A percentile compares a stretch with the other conserved stretches of the same genome.
phyloP scores from a whole-genome alignment of 257 asterid species.

The Scutellaria barbata region DNA sequence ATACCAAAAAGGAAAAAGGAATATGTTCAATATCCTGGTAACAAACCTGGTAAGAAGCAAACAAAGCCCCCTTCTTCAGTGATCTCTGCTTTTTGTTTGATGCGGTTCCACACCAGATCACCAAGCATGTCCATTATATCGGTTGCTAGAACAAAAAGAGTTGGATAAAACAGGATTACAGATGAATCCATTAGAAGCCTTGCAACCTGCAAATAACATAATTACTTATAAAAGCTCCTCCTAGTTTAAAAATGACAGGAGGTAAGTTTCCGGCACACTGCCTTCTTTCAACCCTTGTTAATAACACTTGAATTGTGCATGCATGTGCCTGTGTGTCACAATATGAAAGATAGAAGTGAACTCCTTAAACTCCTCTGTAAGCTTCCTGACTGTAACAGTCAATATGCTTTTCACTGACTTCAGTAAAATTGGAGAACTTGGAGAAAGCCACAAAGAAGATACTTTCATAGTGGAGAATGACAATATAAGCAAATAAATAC shows the following conservation, averaged over 20 bases:
- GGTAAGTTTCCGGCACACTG: not conserved
- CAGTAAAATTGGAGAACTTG: constrained; percentile 18
- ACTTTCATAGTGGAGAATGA: not conserved
- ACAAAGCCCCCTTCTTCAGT: constrained; percentile 58
- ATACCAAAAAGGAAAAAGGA: constrained; percentile 22
- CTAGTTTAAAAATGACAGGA: not conserved
- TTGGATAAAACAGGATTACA: constrained; percentile 73
- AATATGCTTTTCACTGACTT: constrained; percentile 18
- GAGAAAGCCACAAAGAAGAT: not conserved
- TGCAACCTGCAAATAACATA: constrained; percentile 63
- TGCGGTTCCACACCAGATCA: constrained; percentile 82
- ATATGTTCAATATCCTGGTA: constrained; percentile 21
- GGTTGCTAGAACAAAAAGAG: constrained; percentile 76
- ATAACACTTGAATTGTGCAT: constrained; percentile 8
- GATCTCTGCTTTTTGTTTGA: constrained; percentile 63
- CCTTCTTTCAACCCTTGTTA: constrained; percentile 30
- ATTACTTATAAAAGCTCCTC: constrained; percentile 18
- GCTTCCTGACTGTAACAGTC: constrained; percentile 24
- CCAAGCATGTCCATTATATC: constrained; percentile 90
- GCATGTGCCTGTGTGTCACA: constrained; percentile 1
- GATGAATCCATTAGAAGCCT: constrained; percentile 83
- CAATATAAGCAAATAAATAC: not conserved
- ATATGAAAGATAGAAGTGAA: constrained; percentile 20
- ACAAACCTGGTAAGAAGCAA: constrained; percentile 64
- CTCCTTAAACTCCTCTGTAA: constrained; percentile 11